Evolutionary conservation across 1,139 yeast genomes (phyloP).

Genomic region (Taphrina communis): DNA sequence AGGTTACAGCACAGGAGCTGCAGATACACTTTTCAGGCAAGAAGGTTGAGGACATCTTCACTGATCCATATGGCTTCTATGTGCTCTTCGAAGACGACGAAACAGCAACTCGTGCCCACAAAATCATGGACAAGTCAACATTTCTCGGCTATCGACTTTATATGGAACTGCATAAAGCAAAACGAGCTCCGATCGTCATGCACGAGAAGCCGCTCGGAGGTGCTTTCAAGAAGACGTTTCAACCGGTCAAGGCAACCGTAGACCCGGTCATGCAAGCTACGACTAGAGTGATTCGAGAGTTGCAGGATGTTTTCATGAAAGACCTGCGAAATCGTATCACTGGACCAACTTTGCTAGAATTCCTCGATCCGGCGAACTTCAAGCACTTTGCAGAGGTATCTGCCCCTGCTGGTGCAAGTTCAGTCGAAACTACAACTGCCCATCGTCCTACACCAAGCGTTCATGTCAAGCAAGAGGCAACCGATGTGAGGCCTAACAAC

Average conservation of each 20-base stretch:
- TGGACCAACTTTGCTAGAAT: conserved; percentile 71
- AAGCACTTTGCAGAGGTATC: conserved; percentile 50
- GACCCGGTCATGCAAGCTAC: conserved; percentile 63
- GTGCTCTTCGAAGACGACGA: conserved; percentile 67
- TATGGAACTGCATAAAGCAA: conserved; percentile 61
- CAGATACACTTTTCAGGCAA: conserved; percentile 61
- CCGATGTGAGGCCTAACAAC: conserved; percentile 1
- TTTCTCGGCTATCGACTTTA: conserved; percentile 59
- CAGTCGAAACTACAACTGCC: neutral
- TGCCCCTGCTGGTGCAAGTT: too few species aligned
- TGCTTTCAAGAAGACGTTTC: conserved; percentile 47
- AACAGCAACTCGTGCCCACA: conserved; percentile 72
- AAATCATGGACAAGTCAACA: conserved; percentile 67
- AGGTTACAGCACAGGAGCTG: conserved; percentile 61
- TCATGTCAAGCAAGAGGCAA: neutral
- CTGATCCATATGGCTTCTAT: conserved; percentile 61
- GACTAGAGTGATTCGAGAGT: conserved; percentile 65
- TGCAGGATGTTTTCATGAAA: conserved; percentile 66
- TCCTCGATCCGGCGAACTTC: conserved; percentile 65
- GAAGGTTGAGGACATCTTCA: conserved; percentile 53
- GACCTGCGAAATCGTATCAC: conserved; percentile 78
- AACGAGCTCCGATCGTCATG: neutral
- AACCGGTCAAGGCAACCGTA: conserved; percentile 51
- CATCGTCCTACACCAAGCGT: neutral
- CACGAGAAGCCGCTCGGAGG: conserved; percentile 33